Base-by-base conservation (phyloP, 352 stramenopile species). In the Pythium insidiosum region DNA sequence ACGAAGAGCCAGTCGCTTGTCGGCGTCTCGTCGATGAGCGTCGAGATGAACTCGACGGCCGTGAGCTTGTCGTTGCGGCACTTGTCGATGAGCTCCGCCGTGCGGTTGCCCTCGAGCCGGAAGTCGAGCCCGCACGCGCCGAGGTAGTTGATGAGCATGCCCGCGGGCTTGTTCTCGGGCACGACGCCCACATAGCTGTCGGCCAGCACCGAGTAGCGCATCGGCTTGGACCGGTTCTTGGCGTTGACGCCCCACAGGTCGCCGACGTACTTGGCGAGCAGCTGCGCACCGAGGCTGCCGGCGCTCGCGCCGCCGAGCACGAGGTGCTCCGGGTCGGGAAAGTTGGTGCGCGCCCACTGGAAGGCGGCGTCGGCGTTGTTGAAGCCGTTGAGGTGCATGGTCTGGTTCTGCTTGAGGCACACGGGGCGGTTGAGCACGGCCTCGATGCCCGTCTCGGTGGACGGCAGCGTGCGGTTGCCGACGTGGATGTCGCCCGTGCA, bases 401-500 rank as follows among this genome's bases (percentile, higher is more conserved):
- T 66, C 58, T 64, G 70, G 47, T 78, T 80, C 47, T 79, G 63
- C 13, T 61, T 62, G 21, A 66, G 34, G 24, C 68, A 87, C 33
- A 61, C 48, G 20, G 53, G 44, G 48, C 53, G 56, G 36, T 58
- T 40, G 2, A 87, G 57, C 16, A 87, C 26, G 3, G 43, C 35
- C 30, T 74, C 73, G 13, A 82, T 26, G 2, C 36, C 25, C 20
- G 50, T 66, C 45, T 76, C 64, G 0, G 19, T 42, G 28, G 63
- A 61, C 15, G 37, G 38, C 19, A 63, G 37, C 6, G 66, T 36
- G 21, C 52, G 38, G 53, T 57, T 76, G 38, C 74, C 74, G 6
- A 88, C 34, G 52, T 88, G 73, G 39, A 88, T 48, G 53, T 85
- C 74, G 23, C 74, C 74, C 33, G 74, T 85, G 60, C 74, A 88